These are phyloP conservation scores for Closterium sp. DNA, from an alignment of 139 green algal genomes.

Conservation along the genomic window DNA sequence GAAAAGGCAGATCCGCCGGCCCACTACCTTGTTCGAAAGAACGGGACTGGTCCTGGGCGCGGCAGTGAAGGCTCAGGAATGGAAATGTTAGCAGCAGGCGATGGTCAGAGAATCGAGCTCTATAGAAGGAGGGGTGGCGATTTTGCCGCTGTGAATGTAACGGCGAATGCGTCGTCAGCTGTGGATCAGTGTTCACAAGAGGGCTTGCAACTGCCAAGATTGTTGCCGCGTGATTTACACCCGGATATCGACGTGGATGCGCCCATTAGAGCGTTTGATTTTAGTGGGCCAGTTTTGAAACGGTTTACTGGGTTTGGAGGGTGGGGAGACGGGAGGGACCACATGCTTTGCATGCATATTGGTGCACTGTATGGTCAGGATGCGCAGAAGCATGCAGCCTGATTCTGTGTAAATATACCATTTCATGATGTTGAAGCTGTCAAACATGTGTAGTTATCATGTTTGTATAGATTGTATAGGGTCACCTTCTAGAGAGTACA, in stretches of 20 bases:
- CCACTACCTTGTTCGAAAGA: background rate
- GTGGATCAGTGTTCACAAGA: background rate
- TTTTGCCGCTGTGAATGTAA: background rate
- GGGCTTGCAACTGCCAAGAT: background rate
- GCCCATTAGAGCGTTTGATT: background rate
- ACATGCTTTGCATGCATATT: conserved; percentile 33
- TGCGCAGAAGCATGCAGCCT: background rate
- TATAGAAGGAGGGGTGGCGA: background rate
- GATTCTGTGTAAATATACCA: background rate
- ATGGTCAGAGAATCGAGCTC: background rate
- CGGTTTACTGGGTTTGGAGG: conserved; percentile 32
- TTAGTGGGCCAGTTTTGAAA: background rate
- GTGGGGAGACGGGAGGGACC: conserved; percentile 40
- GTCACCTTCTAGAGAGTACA: too few species aligned
- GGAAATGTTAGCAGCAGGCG: background rate
- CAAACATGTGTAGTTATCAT: too few species aligned
- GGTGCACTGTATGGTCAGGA: conserved; percentile 2
- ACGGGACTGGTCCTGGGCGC: background rate
- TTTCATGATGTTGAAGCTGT: background rate
- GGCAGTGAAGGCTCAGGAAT: too few species aligned
- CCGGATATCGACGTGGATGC: background rate
- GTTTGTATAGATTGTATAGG: too few species aligned
- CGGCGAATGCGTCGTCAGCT: background rate
- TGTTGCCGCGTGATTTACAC: background rate
- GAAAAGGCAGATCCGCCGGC: background rate